Conservation (phyloP, 306 rosid genomes). For the Malus fusca region DNA sequence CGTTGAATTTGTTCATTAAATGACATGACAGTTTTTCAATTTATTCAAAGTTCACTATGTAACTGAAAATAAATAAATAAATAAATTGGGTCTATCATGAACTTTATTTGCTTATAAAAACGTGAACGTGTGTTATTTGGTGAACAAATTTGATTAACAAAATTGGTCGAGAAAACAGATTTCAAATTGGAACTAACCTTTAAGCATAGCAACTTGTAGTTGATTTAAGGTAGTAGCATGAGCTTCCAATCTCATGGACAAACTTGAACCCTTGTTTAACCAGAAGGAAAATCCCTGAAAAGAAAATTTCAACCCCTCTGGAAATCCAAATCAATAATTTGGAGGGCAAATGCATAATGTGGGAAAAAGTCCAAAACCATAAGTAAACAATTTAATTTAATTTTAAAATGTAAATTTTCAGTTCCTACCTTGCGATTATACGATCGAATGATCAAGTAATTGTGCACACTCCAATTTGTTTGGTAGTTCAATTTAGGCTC, state of each 20-base stretch:
- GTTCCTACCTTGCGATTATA: conserved; percentile 47
- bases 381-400: background rate
- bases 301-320: conserved; percentile 1
- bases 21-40: background rate
- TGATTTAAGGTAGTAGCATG: conserved; percentile 27
- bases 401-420: background rate
- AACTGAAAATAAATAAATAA: background rate
- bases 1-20: background rate
- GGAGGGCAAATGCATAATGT: background rate
- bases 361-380: background rate
- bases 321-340: background rate
- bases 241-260: conserved; percentile 54
- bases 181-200: conserved; percentile 15
- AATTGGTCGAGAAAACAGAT: background rate
- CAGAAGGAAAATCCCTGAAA: conserved; percentile 59
- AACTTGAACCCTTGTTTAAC: conserved; percentile 64
- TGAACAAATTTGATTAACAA: background rate
- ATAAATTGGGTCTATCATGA: background rate
- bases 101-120: background rate
- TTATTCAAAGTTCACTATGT: background rate
- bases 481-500: conserved; percentile 42
- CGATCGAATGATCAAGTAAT: conserved; percentile 32
- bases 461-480: conserved; percentile 42
- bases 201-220: conserved; percentile 40
- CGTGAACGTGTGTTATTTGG: too few species aligned